Percentiles rank a stretch among this genome's conserved stretches.
Conservation (phyloP, 1,139 yeast genomes). For the Hanseniaspora uvarum region DNA sequence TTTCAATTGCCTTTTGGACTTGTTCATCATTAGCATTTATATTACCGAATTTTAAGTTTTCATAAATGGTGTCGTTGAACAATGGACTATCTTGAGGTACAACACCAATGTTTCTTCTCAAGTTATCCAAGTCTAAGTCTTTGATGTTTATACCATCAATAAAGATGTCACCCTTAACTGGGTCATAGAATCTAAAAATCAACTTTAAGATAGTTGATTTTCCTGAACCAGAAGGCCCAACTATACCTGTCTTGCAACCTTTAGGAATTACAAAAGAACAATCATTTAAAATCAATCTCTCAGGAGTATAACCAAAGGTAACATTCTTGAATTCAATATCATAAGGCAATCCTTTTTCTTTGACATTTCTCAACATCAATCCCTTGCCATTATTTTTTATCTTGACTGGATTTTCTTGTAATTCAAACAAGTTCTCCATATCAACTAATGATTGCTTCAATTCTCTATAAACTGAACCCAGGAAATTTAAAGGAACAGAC, state of each 20-base stretch:
- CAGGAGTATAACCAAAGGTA: constrained; percentile 82
- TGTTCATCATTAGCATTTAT: constrained; percentile 65
- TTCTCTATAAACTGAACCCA: constrained; percentile 92
- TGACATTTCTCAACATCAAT: constrained; percentile 35
- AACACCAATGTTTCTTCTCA: constrained; percentile 70
- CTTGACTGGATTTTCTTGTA: constrained; percentile 63
- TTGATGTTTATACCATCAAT: constrained; percentile 87
- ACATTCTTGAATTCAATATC: constrained; percentile 86
- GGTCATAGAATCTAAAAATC: constrained; percentile 83
- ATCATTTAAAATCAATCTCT: constrained; percentile 71
- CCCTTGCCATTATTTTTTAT: constrained; percentile 56
- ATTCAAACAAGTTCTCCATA: constrained; percentile 80
- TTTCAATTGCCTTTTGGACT: constrained; percentile 50
- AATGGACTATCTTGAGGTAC: constrained; percentile 98
- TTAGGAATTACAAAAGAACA: constrained; percentile 82
- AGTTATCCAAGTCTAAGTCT: constrained; percentile 61
- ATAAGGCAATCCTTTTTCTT: constrained; percentile 22
- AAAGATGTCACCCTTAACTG: constrained; percentile 61
- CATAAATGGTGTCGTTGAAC: constrained; percentile 80
- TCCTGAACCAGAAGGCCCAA: constrained; percentile 93
- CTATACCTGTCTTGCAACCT: constrained; percentile 83
- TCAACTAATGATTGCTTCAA: constrained; percentile 82
- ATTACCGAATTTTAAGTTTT: constrained; percentile 80
- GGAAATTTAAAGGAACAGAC: constrained; percentile 83
- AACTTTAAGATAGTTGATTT: constrained; percentile 80